These are phyloP conservation scores for Aspergillus aculeatus DNA, from an alignment of 2,329 filamentous ascomycete genomes.

Conservation along the genomic window DNA sequence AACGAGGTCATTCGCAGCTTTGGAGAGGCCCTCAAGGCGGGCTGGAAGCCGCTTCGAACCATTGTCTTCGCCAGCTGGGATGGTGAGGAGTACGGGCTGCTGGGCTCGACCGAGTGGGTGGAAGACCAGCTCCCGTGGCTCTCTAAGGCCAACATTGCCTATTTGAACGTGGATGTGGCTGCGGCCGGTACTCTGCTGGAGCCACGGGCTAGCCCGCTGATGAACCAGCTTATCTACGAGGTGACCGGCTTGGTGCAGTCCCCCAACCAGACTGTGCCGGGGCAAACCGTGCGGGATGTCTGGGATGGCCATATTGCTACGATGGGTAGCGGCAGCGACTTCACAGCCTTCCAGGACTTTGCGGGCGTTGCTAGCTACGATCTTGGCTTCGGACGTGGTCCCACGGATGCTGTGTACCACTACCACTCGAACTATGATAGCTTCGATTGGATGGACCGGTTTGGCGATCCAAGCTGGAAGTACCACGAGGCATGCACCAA, in stretches of 20 bases:
- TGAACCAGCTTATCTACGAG: slow-evolving; percentile 71
- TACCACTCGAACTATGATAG: slow-evolving; percentile 85
- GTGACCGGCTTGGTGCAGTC: slow-evolving; percentile 63
- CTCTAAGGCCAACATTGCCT: slow-evolving; percentile 68
- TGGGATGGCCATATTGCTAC: slow-evolving; percentile 64
- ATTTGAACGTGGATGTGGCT: slow-evolving; percentile 82
- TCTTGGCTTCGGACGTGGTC: slow-evolving; percentile 55
- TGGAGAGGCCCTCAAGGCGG: slow-evolving; percentile 66
- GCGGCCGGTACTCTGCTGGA: slow-evolving; percentile 63
- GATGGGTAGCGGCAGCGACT: slow-evolving; percentile 72
- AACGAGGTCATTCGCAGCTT: slow-evolving; percentile 78
- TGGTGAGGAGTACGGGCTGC: slow-evolving; percentile 78
- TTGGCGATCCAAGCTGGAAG: slow-evolving; percentile 64
- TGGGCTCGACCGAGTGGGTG: slow-evolving; percentile 90
- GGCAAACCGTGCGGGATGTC: slow-evolving; percentile 67
- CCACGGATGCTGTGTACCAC: slow-evolving; percentile 59
- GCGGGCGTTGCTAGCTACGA: slow-evolving; percentile 67
- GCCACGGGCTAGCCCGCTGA: slow-evolving; percentile 68
- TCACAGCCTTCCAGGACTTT: slow-evolving; percentile 72
- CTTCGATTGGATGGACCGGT: slow-evolving; percentile 79
- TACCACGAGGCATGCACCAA: slow-evolving; percentile 66
- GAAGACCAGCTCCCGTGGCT: slow-evolving; percentile 87
- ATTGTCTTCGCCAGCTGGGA: slow-evolving; percentile 89
- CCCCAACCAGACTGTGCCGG: slow-evolving; percentile 70
- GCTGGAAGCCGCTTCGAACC: slow-evolving; percentile 83